phyloP scores from a whole-genome alignment of 2,329 filamentous ascomycete genomes.

The Cladosporium sp. region DNA sequence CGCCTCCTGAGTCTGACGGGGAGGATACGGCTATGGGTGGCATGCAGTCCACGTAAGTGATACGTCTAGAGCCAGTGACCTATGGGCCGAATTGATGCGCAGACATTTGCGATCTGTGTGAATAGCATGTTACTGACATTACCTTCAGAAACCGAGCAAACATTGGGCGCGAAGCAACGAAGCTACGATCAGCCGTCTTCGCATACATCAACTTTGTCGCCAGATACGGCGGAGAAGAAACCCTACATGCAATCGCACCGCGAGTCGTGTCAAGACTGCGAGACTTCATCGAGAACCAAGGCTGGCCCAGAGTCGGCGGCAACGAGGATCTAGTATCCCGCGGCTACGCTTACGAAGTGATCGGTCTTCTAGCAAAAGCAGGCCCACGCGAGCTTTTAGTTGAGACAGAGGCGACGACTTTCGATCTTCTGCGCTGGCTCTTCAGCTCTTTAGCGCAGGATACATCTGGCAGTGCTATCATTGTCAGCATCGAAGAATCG shows the following conservation, averaged over 20 bases:
- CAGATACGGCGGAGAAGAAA: constrained; percentile 57
- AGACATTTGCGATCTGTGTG: not conserved
- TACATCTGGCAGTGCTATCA: constrained; percentile 63
- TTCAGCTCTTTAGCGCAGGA: constrained; percentile 80
- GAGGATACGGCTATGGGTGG: constrained; percentile 29
- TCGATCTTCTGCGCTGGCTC: constrained; percentile 64
- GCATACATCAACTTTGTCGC: constrained; percentile 83
- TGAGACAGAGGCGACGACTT: constrained; percentile 36
- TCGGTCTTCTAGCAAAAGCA: constrained; percentile 70
- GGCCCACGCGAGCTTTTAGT: constrained; percentile 52
- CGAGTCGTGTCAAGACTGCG: constrained; percentile 63
- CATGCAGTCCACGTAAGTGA: constrained; percentile 21
- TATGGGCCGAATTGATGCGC: not conserved
- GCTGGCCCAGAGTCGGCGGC: constrained; percentile 64
- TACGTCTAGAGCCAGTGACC: not conserved
- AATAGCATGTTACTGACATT: constrained; percentile 10
- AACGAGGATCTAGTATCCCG: constrained; percentile 60
- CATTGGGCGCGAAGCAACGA: constrained; percentile 65
- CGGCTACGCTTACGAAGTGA: constrained; percentile 80
- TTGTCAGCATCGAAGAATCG: constrained; percentile 83
- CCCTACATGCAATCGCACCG: constrained; percentile 60
- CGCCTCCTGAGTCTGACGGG: constrained; percentile 31
- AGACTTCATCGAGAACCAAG: constrained; percentile 70
- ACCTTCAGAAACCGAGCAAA: constrained; percentile 34
- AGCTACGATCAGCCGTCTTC: constrained; percentile 76